Evolutionary conservation across 495 filamentous ascomycete genomes (phyloP), one percentile per base, ranked within the genome.

Genomic region (Daldinia caldariorum): DNA sequence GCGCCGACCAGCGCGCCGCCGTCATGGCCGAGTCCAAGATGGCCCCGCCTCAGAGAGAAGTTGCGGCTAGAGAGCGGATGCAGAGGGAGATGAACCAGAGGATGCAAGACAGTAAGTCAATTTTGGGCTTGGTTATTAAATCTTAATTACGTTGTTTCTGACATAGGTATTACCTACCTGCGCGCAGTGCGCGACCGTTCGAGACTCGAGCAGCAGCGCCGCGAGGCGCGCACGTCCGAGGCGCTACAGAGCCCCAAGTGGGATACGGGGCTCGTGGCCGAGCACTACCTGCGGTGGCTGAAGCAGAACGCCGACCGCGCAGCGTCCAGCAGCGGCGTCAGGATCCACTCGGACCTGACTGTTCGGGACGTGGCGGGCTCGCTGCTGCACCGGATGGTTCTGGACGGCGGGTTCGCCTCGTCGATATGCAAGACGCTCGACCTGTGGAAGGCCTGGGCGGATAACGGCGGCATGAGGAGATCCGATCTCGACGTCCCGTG

Each of bases 161-260:
- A 26, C 26, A 26, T 35, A 7, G 4, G 43, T 10, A 20, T 47
- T 20, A 5, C 16, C 20, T 22, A 47, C 43, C 9, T 12, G 34
- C 14, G 4, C 8, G 39, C 35, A 82, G 79, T 79, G 79, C 74
- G 77, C 4, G 82, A 81, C 43, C 76, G 67, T 14, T 58, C 70
- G 65, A 74, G 78, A 18, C 54, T 72, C 2, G 72, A 80, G 4
- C 66, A 67, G 12, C 80, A 86, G 66, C 78, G 83, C 4, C 75
- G 73, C 9, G 84, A 86, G 22, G 70, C 74, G 18, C 78, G 84
- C 20, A 64, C 77, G 14, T 68, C 81, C 26, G 88, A 90, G 67
- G 88, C 88, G 0, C 69, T 89, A 43, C 82, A 85, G 62, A 86
- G 83, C 66, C 84, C 83, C 13, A 84, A 84, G 69, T 84, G 89